phyloP scores from a whole-genome alignment of 2,329 filamentous ascomycete species.

The Ceratocystis ficicola region DNA sequence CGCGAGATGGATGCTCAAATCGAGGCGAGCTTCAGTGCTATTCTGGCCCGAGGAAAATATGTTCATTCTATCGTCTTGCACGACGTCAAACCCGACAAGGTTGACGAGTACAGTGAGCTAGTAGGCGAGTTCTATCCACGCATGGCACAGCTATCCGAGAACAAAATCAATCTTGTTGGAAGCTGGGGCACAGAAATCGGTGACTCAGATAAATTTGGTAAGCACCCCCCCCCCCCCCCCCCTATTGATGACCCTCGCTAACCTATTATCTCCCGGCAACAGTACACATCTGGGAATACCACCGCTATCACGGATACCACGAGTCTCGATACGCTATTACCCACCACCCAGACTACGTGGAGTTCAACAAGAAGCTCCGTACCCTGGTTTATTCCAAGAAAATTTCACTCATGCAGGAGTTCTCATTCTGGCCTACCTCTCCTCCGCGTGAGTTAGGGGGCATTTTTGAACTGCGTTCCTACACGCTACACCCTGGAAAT shows the following conservation, averaged over 20 bases:
- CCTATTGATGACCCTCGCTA: background rate
- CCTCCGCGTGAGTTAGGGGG: conserved; percentile 81
- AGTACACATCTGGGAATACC: conserved; percentile 99
- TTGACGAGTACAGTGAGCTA: conserved; percentile 84
- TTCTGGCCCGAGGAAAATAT: conserved; percentile 91
- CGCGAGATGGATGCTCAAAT: conserved; percentile 91
- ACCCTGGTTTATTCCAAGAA: conserved; percentile 73
- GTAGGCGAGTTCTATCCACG: conserved; percentile 86
- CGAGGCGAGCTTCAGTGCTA: conserved; percentile 88
- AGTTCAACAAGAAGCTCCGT: conserved; percentile 76
- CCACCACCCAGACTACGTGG: conserved; percentile 67
- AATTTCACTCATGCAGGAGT: conserved; percentile 95
- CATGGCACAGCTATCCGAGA: conserved; percentile 72
- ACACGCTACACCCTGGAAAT: conserved; percentile 91
- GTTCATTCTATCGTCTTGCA: conserved; percentile 97
- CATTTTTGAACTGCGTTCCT: conserved; percentile 89
- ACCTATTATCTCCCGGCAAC: conserved; percentile 30
- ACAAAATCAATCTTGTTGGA: conserved; percentile 90
- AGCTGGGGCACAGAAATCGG: conserved; percentile 98
- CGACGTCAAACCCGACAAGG: conserved; percentile 86
- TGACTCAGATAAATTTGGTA: conserved; percentile 93
- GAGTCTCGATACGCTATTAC: conserved; percentile 77
- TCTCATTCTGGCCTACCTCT: conserved; percentile 97
- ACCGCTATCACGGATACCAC: conserved; percentile 93
- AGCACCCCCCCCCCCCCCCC: conserved; percentile 26